Percentiles rank a stretch among this genome's conserved stretches.
phyloP scores from a whole-genome alignment of 2,329 filamentous ascomycete species.

The Ophiostoma ulmi region DNA sequence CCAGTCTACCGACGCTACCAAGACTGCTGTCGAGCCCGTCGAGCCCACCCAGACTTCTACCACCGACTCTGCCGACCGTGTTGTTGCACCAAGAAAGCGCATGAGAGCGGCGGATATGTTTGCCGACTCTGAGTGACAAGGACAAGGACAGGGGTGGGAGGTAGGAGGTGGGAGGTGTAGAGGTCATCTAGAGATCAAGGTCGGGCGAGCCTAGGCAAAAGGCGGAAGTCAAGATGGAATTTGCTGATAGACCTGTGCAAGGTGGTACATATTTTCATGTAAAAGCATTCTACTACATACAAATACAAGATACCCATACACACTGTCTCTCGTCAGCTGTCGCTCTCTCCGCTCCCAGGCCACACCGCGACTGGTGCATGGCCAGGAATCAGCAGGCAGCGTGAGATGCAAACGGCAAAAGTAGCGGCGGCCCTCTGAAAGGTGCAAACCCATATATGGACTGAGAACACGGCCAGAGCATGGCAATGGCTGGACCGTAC shows the following conservation, averaged over 20 bases:
- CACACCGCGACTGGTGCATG: background rate
- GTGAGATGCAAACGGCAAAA: background rate
- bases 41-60: background rate
- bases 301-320: background rate
- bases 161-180: background rate
- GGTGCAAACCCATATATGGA: too few species aligned
- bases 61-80: background rate
- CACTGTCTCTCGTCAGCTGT: background rate
- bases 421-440: background rate
- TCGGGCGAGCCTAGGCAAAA: background rate
- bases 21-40: constrained; percentile 31
- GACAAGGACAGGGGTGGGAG: background rate
- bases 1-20: background rate
- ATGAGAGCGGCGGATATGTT: constrained; percentile 84
- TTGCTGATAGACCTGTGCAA: background rate
- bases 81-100: constrained; percentile 44
- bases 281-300: background rate
- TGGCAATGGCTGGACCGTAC: background rate
- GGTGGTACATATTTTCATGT: background rate
- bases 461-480: background rate
- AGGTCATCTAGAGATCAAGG: background rate
- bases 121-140: constrained; percentile 46
- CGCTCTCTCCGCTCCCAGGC: background rate
- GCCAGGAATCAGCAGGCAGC: background rate
- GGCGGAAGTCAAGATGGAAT: background rate